These are phyloP conservation scores for Lunularia cruciata DNA, from an alignment of 225 moss, liverwort and hornwort species.

Conservation along the genomic window DNA sequence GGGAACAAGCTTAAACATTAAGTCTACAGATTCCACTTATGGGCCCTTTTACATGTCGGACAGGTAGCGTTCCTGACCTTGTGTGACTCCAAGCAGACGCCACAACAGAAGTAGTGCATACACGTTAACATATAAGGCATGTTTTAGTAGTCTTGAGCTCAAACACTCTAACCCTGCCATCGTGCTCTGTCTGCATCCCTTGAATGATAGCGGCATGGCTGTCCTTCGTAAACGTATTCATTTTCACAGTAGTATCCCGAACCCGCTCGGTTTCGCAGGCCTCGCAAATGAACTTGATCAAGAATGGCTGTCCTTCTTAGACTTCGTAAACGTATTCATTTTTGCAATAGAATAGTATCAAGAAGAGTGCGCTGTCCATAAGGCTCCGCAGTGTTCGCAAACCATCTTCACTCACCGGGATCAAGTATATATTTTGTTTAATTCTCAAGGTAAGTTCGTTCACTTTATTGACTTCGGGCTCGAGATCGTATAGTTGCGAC, in stretches of 20 bases:
- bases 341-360: too few relatives aligned
- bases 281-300: neutral
- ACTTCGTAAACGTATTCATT: too few relatives aligned
- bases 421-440: neutral
- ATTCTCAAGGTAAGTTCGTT: neutral
- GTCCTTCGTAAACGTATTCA: neutral
- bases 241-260: neutral
- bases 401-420: neutral
- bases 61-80: neutral
- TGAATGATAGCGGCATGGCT: neutral
- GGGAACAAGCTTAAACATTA: neutral
- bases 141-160: neutral
- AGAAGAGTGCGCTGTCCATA: neutral
- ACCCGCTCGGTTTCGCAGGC: neutral
- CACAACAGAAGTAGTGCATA: slow-evolving; percentile 9
- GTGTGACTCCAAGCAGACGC: neutral
- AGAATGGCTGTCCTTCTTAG: too few relatives aligned
- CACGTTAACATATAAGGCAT: neutral
- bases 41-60: slow-evolving; percentile 1
- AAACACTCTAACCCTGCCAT: neutral
- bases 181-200: neutral
- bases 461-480: neutral
- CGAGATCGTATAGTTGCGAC: neutral
- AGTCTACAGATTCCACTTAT: neutral
- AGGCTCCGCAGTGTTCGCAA: neutral